A percentile compares a stretch with the other conserved stretches of the same genome.
phyloP scores from a whole-genome alignment of 1,284 basidiomycete species.

The Puccinia coronata region DNA sequence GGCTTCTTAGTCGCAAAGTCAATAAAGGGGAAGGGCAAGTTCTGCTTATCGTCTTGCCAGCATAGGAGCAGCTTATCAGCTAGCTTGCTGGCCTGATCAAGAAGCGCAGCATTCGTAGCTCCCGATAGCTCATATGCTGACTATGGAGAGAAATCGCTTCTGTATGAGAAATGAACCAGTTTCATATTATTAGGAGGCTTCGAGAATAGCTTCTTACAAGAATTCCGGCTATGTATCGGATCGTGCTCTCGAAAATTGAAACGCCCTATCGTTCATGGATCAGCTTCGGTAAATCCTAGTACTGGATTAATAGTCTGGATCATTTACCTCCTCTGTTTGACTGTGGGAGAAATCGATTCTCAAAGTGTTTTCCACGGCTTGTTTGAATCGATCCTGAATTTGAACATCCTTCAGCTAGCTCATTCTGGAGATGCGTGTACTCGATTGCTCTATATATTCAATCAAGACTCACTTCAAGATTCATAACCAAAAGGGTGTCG shows the following conservation, averaged over 20 bases:
- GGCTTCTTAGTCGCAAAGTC: constrained; percentile 20
- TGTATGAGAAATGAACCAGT: too few species aligned
- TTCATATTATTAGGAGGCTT: too few species aligned
- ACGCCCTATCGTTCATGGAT: constrained; percentile 36
- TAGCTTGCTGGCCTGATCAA: constrained; percentile 39
- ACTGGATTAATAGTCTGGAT: neutral
- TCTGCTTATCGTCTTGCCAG: constrained; percentile 41
- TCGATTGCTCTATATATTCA: constrained; percentile 22
- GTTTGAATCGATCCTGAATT: constrained; percentile 33
- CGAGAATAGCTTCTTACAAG: neutral
- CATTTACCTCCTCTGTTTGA: constrained; percentile 11
- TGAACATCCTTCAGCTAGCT: too few species aligned
- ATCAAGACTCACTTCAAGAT: constrained; percentile 15
- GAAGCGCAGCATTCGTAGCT: constrained; percentile 24
- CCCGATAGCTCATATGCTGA: constrained; percentile 48
- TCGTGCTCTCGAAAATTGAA: constrained; percentile 42
- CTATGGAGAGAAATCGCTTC: neutral
- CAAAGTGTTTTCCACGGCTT: constrained; percentile 29
- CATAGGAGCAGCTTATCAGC: constrained; percentile 24
- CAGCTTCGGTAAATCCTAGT: neutral
- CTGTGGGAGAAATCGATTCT: constrained; percentile 48
- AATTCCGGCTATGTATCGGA: constrained; percentile 44
- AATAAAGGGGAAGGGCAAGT: constrained; percentile 28
- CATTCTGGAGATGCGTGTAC: constrained; percentile 31
- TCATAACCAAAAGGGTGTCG: constrained; percentile 44